Evolutionary conservation across 2,329 filamentous ascomycete species (phyloP).

Genomic region (Tolypocladium sp.): DNA sequence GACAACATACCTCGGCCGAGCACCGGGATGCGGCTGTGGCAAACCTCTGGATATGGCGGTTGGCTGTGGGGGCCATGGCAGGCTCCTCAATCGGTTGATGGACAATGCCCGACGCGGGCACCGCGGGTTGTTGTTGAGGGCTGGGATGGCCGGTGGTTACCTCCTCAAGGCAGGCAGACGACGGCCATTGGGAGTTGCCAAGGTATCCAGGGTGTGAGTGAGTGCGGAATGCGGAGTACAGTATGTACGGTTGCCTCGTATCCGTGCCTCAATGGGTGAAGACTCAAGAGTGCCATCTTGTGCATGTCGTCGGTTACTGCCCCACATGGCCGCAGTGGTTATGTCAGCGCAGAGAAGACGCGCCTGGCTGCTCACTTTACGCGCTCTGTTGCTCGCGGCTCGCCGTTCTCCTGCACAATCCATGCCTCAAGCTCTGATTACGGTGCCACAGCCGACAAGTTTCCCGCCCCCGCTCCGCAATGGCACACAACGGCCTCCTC

Average conservation of each 20-base stretch:
- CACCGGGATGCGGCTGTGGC: constrained; percentile 46
- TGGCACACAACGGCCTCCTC: not conserved
- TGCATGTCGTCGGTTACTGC: not conserved
- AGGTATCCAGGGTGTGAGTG: not conserved
- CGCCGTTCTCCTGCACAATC: not conserved
- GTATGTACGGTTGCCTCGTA: not conserved
- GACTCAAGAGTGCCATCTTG: too few species aligned
- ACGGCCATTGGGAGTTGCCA: not conserved
- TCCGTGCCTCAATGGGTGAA: not conserved
- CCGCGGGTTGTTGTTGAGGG: not conserved
- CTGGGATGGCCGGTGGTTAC: not conserved
- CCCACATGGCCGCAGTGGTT: not conserved
- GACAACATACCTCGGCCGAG: constrained; percentile 37
- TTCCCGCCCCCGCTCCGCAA: not conserved
- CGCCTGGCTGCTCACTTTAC: not conserved
- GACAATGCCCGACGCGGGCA: not conserved
- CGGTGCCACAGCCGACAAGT: not conserved
- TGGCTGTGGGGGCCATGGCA: constrained; percentile 14
- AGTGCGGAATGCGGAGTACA: too few species aligned
- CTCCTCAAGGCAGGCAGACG: not conserved
- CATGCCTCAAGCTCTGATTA: not conserved
- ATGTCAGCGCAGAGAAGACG: not conserved
- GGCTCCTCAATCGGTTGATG: not conserved
- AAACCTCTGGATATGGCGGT: constrained; percentile 45
- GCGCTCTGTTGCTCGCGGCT: not conserved